Evolutionary conservation across 2,329 filamentous ascomycete genomes (phyloP).

Genomic region (Blastomyces parvus): DNA sequence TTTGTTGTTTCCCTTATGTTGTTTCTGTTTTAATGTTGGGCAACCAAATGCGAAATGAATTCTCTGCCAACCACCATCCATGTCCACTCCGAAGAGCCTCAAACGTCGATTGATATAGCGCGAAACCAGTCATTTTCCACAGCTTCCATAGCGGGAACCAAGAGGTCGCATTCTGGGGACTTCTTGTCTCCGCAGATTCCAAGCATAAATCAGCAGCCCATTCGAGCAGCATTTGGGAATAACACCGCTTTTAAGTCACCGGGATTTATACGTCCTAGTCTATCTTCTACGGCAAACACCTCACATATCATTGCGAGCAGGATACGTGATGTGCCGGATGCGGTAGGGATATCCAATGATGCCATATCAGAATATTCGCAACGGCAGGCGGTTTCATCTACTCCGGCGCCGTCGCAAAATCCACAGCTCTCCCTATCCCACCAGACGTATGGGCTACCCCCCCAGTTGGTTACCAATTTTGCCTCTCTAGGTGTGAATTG

Average conservation of each 20-base stretch:
- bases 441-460: slow-evolving; percentile 53
- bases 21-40: not conserved
- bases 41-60: slow-evolving; percentile 18
- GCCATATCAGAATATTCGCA: slow-evolving; percentile 49
- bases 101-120: slow-evolving; percentile 38
- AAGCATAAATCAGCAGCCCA: slow-evolving; percentile 2
- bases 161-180: slow-evolving; percentile 32
- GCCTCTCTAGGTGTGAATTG: slow-evolving; percentile 55
- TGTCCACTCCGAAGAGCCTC: slow-evolving; percentile 40
- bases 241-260: not conserved
- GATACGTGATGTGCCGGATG: slow-evolving; percentile 24
- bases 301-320: slow-evolving; percentile 34
- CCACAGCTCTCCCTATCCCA: slow-evolving; percentile 52
- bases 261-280: slow-evolving; percentile 2
- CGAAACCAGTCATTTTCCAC: slow-evolving; percentile 34
- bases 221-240: not conserved
- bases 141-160: slow-evolving; percentile 41
- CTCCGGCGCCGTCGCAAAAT: slow-evolving; percentile 32
- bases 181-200: slow-evolving; percentile 11
- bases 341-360: slow-evolving; percentile 13
- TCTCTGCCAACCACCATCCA: slow-evolving; percentile 29
- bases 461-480: slow-evolving; percentile 54
- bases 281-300: slow-evolving; percentile 8
- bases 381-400: slow-evolving; percentile 29
- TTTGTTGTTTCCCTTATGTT: not conserved